Base-by-base conservation (phyloP, 176 grass and related monocot genomes). In the Carex pumila region DNA sequence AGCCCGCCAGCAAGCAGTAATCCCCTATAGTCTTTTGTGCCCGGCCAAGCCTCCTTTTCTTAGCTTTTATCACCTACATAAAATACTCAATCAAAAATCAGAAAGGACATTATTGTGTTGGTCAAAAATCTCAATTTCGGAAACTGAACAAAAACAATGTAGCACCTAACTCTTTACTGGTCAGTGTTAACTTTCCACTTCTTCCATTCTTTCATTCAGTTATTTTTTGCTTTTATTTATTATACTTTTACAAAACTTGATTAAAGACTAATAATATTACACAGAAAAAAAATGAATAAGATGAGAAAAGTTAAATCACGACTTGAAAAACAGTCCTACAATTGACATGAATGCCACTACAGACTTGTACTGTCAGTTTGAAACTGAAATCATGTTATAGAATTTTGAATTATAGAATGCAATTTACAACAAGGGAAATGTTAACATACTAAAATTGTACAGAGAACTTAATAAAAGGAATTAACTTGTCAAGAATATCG, bases 1-100 rank as follows among this genome's bases (percentile, higher is more conserved):
- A 95, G 81, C 96, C 96, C 57, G 96, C 96, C 85, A 99, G 79
- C 79, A 99, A 84, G 74, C 96, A 99, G 78, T 95, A 99, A 83
- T 99, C 96, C 47, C 96, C 96, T 43, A 99, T 95, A 80, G 92
- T 99, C 81, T 99, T 99, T 83, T 99, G 96, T 5, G 96, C 96
- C 74, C 96, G 89, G 17, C 93, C 96, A 67, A 99, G 83, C 60
- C 93, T 95, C 85, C 96, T 90, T 84, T 99, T 99, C 76, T 99
- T 99, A 79, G 96, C 93, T 84, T 99, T 99, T 68, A 99, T 95
- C 66, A 99, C 90, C 96, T 99, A 90, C 5, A 77, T 79, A 75
- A 85, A 6, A 79, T 57, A 17, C 49, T 7, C 37, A 45, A 71
- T 71, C 67, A 43, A 6, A 77, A 56, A 78, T 36, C 19, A 15